Evolutionary conservation across 139 green algal species (phyloP).

Genomic region (Chlamydomonas sphaeroides): DNA sequence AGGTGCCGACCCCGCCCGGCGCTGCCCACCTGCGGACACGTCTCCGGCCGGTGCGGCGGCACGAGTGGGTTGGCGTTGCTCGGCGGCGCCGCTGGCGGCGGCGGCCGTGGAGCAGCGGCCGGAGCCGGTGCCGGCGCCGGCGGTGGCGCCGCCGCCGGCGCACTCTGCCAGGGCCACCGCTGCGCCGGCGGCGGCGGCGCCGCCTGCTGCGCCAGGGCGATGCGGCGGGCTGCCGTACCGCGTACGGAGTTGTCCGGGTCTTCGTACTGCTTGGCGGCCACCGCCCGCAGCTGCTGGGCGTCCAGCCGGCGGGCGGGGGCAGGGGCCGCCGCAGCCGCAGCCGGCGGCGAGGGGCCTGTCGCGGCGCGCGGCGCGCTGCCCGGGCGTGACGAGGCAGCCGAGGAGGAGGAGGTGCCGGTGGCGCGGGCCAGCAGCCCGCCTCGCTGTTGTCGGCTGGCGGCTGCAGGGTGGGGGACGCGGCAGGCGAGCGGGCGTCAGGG

Average conservation of each 20-base stretch:
- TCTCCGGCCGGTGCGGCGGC: constrained; percentile 29
- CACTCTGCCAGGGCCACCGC: neutral
- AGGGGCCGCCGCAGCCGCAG: neutral
- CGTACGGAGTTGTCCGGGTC: constrained; percentile 45
- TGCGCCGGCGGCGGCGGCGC: neutral
- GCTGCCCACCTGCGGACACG: constrained; percentile 59
- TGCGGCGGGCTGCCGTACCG: constrained; percentile 34
- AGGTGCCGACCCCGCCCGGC: too few relatives aligned
- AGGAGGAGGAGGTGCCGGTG: neutral
- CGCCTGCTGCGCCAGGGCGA: neutral
- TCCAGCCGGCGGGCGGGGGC: neutral
- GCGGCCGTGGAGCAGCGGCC: too few relatives aligned
- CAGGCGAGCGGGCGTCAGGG: neutral
- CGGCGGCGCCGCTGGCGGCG: too few relatives aligned
- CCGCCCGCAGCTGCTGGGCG: constrained; percentile 19
- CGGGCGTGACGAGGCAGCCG: neutral
- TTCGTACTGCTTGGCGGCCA: constrained; percentile 3
- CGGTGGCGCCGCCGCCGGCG: neutral
- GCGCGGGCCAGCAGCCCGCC: neutral
- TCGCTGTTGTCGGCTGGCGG: neutral
- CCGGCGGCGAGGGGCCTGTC: too few relatives aligned
- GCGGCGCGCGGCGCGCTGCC: neutral
- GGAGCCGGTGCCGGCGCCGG: neutral
- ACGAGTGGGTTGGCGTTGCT: constrained; percentile 31
- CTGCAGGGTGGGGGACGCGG: neutral